A percentile compares a stretch with the other conserved stretches of the same genome.
Conservation (phyloP, 2,329 filamentous ascomycete species). For the Colletotrichum graminicola region DNA sequence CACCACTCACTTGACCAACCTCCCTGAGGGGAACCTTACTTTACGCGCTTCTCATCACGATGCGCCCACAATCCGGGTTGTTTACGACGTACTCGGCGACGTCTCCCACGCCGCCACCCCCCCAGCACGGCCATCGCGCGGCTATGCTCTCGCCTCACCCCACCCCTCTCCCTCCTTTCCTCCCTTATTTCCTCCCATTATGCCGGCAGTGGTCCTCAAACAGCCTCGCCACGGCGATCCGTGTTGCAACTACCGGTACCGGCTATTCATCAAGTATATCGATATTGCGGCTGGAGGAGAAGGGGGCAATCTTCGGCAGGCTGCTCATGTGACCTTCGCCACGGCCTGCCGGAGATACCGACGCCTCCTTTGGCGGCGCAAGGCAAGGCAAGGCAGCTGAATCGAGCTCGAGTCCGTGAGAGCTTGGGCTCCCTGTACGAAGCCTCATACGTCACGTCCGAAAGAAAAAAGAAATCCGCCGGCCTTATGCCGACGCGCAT, state of each 20-base stretch:
- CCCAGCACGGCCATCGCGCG: background rate
- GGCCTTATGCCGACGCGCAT: background rate
- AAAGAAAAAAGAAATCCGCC: background rate
- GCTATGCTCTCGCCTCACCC: background rate
- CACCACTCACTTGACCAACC: background rate
- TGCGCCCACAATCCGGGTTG: background rate
- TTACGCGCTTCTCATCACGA: background rate
- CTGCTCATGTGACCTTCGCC: slow-evolving; percentile 16
- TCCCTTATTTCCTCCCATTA: background rate
- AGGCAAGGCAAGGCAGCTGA: background rate
- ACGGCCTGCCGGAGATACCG: slow-evolving; percentile 24
- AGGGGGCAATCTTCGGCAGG: slow-evolving; percentile 18
- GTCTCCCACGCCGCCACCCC: background rate
- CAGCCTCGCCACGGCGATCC: background rate
- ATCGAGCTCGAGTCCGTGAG: slow-evolving; percentile 11
- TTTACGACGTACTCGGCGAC: background rate
- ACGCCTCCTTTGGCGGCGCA: slow-evolving; percentile 18
- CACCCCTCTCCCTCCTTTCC: background rate
- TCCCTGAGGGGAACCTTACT: background rate
- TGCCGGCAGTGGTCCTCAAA: background rate
- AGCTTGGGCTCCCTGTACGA: slow-evolving; percentile 9
- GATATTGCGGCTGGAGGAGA: background rate
- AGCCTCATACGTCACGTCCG: slow-evolving; percentile 1
- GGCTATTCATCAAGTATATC: background rate
- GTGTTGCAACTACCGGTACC: slow-evolving; percentile 11